Evolutionary conservation across 2,329 filamentous ascomycete genomes (phyloP), one percentile per base, ranked within the genome.

Genomic region (Colletotrichum tanaceti): DNA sequence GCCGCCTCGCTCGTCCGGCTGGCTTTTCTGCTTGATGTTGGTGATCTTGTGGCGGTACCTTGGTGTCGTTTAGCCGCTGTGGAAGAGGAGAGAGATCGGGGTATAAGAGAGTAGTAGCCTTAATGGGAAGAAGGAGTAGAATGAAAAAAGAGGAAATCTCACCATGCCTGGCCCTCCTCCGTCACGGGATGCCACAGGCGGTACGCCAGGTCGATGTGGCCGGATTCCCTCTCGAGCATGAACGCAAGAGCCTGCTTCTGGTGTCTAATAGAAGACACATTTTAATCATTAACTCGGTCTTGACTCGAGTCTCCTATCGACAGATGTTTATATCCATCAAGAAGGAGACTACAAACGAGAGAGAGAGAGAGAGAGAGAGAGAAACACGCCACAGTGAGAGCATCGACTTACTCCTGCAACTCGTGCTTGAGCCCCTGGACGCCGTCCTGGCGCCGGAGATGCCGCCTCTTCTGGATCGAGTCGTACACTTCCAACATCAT

Each of bases 1-100:
- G 1, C 79, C 79, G 0, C 78, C 79, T 32, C 59, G 77, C 63
- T 81, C 78, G 2, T 78, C 74, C 0, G 76, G 78, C 1, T 5
- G 68, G 1, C 69, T 61, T 0, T 35, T 20, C 1, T 66, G 44
- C 77, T 82, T 76, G 0, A 71, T 73, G 16, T 77, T 79, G 4
- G 82, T 84, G 64, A 85, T 79, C 18, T 70, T 71, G 66, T 84
- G 81, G 0, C 75, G 74, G 58, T 78, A 83, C 59, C 76, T n/a
- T 79, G 57, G 1, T 3, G 1, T 10, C 22, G 20, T 7, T 55
- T 5, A 58, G 58, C 20, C 1, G 28, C 6, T 9, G 28, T 28
- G 28, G 28, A 28, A 28, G 28, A 28, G 28, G 1, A 6, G 7
- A 28, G 1, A 9, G 28, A 28, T 6, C n/a, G n/a, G n/a, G n/a